Conservation (phyloP, 2,329 filamentous ascomycete species). For the Exophiala spinifera region DNA sequence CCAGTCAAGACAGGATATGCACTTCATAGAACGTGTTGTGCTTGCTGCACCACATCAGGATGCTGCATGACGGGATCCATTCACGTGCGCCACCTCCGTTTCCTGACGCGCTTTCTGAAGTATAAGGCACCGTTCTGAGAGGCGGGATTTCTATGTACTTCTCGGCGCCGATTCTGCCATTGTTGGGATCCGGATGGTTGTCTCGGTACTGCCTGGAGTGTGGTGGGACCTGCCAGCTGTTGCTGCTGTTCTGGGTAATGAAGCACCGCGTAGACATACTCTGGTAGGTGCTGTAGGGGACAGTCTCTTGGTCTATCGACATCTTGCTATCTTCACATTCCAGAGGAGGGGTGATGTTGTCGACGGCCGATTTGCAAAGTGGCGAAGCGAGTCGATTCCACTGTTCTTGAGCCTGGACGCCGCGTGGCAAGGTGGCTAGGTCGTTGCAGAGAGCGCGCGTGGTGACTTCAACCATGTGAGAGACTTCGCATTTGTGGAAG, state of each 20-base stretch:
- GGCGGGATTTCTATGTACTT: conserved; percentile 26
- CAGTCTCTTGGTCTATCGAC: conserved; percentile 10
- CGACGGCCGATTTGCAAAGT: neutral
- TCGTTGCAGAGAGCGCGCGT: conserved; percentile 13
- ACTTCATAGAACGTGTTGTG: conserved; percentile 25
- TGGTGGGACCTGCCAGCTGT: conserved; percentile 20
- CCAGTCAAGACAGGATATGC: conserved; percentile 17
- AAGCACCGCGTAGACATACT: conserved; percentile 22
- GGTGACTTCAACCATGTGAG: conserved; percentile 24
- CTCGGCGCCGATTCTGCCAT: conserved; percentile 9
- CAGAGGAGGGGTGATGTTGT: conserved; percentile 13
- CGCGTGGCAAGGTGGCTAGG: neutral
- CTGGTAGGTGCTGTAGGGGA: conserved; percentile 20
- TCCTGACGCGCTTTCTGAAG: conserved; percentile 13
- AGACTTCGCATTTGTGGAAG: conserved; percentile 21
- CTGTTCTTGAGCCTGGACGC: conserved; percentile 10
- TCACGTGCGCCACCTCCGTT: conserved; percentile 11
- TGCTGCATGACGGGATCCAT: conserved; percentile 23
- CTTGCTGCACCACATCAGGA: conserved; percentile 22
- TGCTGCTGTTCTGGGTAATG: conserved; percentile 19
- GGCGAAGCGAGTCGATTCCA: conserved; percentile 13
- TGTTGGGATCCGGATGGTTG: conserved; percentile 10
- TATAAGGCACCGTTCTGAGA: conserved; percentile 23
- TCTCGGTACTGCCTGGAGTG: conserved; percentile 22
- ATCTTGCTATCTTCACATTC: conserved; percentile 11